phyloP scores from a whole-genome alignment of 2,329 filamentous ascomycete species.

The Xylaria sp. region DNA sequence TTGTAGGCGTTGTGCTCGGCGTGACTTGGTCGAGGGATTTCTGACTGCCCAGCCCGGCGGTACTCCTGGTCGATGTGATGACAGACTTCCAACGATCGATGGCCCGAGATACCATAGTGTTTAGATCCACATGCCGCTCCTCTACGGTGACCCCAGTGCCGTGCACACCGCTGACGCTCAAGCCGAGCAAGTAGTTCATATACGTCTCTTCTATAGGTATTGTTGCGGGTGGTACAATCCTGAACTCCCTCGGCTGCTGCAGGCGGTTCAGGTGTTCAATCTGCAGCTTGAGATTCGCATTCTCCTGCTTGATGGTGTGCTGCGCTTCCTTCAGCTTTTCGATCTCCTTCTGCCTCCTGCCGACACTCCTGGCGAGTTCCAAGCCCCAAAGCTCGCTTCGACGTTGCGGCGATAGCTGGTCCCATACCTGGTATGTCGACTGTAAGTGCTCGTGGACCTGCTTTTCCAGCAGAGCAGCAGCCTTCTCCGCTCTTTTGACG shows the following conservation, averaged over 20 bases:
- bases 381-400: conserved; percentile 70
- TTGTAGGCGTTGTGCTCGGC: conserved; percentile 41
- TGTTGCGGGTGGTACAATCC: conserved; percentile 62
- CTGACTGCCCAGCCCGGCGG: conserved; percentile 62
- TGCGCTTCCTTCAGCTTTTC: conserved; percentile 63
- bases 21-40: conserved; percentile 57
- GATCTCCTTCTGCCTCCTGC: conserved; percentile 66
- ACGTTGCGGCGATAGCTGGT: conserved; percentile 66
- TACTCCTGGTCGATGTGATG: conserved; percentile 62
- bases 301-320: conserved; percentile 66
- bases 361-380: conserved; percentile 69
- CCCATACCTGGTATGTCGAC: conserved; percentile 83
- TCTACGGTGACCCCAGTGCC: conserved; percentile 60
- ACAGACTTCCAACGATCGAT: conserved; percentile 73
- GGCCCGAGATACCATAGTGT: conserved; percentile 62
- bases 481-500: conserved; percentile 60
- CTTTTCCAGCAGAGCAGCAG: conserved; percentile 71
- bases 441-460: conserved; percentile 79
- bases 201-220: conserved; percentile 63
- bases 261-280: conserved; percentile 68
- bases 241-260: conserved; percentile 71
- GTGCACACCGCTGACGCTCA: conserved; percentile 55
- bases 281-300: conserved; percentile 65
- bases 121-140: conserved; percentile 64
- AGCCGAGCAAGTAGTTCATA: conserved; percentile 59